A percentile compares a stretch with the other conserved stretches of the same genome.
Conservation (phyloP, 257 asterid genomes). For the Solanum clarkiae region DNA sequence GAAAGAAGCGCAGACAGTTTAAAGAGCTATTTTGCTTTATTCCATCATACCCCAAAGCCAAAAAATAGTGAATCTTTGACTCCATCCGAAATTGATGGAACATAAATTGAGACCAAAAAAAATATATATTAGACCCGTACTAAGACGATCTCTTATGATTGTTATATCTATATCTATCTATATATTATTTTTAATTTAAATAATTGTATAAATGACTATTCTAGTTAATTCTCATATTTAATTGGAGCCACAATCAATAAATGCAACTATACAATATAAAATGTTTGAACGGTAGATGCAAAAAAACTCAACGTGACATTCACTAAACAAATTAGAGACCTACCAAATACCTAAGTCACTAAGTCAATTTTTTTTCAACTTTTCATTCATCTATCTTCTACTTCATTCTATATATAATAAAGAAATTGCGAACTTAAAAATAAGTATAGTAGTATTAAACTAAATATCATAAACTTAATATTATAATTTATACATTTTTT, state of each 20-base stretch:
- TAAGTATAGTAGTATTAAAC: background rate
- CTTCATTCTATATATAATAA: background rate
- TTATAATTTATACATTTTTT: background rate
- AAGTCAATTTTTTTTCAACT: background rate
- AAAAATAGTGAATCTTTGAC: too few relatives aligned
- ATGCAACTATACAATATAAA: background rate
- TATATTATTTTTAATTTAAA: too few relatives aligned
- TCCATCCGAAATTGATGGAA: too few relatives aligned
- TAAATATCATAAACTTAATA: background rate
- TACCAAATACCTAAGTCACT: background rate
- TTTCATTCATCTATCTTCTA: background rate
- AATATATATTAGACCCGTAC: rapidly evolving
- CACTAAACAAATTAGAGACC: background rate
- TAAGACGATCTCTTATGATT: too few relatives aligned
- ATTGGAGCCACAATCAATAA: too few relatives aligned
- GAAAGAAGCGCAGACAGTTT: too few relatives aligned
- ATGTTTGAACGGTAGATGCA: background rate
- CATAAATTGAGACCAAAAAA: too few relatives aligned
- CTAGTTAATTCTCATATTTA: too few relatives aligned
- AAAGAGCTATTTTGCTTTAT: too few relatives aligned
- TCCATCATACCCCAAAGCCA: too few relatives aligned
- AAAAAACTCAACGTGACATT: background rate
- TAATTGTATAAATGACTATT: too few relatives aligned
- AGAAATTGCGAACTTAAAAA: background rate
- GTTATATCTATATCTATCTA: too few relatives aligned